Conservation (phyloP, 1,284 basidiomycete species). For the Pholiota adiposa region DNA sequence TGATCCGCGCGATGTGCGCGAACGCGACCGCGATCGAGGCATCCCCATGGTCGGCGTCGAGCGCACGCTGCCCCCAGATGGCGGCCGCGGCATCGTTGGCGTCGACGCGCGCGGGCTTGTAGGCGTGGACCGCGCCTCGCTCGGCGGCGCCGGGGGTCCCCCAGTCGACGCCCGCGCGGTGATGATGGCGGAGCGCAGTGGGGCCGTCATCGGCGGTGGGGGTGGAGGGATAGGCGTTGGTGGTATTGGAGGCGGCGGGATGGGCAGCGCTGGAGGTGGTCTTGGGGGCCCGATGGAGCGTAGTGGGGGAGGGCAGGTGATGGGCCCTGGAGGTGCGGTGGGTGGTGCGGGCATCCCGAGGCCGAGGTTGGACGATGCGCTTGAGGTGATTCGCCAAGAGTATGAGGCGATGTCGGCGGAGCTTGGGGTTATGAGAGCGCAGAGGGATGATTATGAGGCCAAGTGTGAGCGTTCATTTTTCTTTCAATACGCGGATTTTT, state of each 20-base stretch:
- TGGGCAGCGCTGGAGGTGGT: neutral
- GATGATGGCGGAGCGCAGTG: neutral
- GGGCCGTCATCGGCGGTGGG: neutral
- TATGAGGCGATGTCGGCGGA: slow-evolving; percentile 83
- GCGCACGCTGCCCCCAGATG: slow-evolving; percentile 1
- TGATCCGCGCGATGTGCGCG: neutral
- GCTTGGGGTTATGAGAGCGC: slow-evolving; percentile 67
- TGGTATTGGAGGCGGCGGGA: neutral
- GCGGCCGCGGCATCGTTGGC: neutral
- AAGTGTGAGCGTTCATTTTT: slow-evolving; percentile 59
- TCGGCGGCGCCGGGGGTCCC: neutral
- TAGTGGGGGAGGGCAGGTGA: neutral
- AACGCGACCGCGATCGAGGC: neutral
- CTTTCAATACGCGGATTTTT: neutral
- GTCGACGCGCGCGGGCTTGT: slow-evolving; percentile 7
- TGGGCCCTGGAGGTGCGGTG: neutral
- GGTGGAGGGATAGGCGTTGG: neutral
- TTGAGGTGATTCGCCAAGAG: slow-evolving; percentile 86
- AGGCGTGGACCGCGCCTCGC: slow-evolving; percentile 4
- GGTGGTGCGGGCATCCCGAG: slow-evolving; percentile 1
- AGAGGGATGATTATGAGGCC: slow-evolving; percentile 89
- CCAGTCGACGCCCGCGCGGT: neutral
- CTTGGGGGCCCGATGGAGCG: neutral
- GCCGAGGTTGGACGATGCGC: slow-evolving; percentile 72
- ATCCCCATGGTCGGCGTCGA: slow-evolving; percentile 11